A percentile compares a stretch with the other conserved stretches of the same genome.
phyloP scores from a whole-genome alignment of 2,329 filamentous ascomycete genomes.

The Diplocarpon rosae region DNA sequence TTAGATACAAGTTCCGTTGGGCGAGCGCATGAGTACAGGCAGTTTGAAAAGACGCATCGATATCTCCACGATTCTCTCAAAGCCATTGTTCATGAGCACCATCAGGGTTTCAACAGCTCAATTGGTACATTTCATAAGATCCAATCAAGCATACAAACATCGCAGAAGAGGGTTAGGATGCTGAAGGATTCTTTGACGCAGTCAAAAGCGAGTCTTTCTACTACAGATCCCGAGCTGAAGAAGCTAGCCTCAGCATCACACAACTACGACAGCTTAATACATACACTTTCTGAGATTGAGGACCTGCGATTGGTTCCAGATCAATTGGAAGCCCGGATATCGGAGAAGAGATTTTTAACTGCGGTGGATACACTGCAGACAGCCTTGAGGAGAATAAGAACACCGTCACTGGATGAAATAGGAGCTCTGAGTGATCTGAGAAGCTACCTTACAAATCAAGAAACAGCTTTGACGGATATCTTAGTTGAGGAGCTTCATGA shows the following conservation, averaged over 20 bases:
- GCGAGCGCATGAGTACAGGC: constrained; percentile 74
- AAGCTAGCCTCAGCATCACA: constrained; percentile 80
- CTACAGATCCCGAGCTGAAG: constrained; percentile 82
- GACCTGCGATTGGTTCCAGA: constrained; percentile 83
- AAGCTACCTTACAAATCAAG: constrained; percentile 84
- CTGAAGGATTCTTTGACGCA: constrained; percentile 74
- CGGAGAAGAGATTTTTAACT: constrained; percentile 87
- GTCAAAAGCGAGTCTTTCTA: constrained; percentile 71
- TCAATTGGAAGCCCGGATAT: constrained; percentile 86
- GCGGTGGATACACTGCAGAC: constrained; percentile 89
- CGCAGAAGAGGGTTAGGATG: constrained; percentile 72
- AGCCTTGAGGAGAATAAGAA: constrained; percentile 71
- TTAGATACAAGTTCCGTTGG: constrained; percentile 92
- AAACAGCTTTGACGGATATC: constrained; percentile 84
- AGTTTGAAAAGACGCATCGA: constrained; percentile 73
- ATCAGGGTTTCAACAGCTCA: constrained; percentile 97
- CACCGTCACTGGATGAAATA: constrained; percentile 83
- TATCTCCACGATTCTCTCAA: constrained; percentile 91
- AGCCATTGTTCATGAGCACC: constrained; percentile 93
- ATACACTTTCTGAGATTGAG: constrained; percentile 73
- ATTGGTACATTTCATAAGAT: constrained; percentile 99
- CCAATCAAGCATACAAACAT: constrained; percentile 80
- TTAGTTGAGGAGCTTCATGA: constrained; percentile 95
- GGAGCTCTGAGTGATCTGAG: constrained; percentile 78
- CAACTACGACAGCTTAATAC: constrained; percentile 81